Evolutionary conservation across 768 basidiomycete species (phyloP), one percentile per base, ranked within the genome.

Genomic region (Pleurotus cornucopiae): DNA sequence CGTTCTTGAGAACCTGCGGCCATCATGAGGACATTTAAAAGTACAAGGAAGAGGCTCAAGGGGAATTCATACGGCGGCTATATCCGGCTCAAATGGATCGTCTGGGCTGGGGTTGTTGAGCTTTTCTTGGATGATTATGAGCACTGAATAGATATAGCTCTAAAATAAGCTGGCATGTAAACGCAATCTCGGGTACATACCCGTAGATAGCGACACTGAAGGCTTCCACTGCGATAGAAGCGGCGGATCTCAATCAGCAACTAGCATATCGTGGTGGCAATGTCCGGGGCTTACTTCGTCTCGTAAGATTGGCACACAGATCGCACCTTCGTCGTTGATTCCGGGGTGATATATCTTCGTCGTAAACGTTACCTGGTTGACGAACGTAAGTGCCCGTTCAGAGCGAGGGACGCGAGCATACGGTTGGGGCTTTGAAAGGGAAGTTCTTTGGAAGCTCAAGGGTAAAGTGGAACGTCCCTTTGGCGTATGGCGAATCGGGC

Each of bases 261-360:
- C n/a, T 23, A 12, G 21, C 21, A 12, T 25, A 30, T 25, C 41
- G n/a, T 44, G 12, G 41, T 16, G 41, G 18, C 20, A 21, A 16
- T 37, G 4, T 30, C 14, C 25, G 9, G 9, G 30, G 62, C 86
- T 52, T 60, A 88, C 91, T 74, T 92, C 89, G 67, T 94, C 91
- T 63, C 88, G 82, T 51, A 94, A 78, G 46, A 94, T 79, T 34
- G 91, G 87, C 30, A 94, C 83, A 66, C 91, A 94, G 56, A 94
- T 93, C 20, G 81, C 76, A 34, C 91, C 91, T 66, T 94, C 90
- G 56, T 93, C 91, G 60, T 94, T 91, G 67, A 94, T 89, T 38
- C 92, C 91, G 23, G 91, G 91, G 69, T 94, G 91, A 66, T 94
- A 94, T 46, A 94, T 87, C 78, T 85, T 92, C 55, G 91, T 94